Conservation (phyloP, 345 rosid species). For the Eucalyptus marginata region DNA sequence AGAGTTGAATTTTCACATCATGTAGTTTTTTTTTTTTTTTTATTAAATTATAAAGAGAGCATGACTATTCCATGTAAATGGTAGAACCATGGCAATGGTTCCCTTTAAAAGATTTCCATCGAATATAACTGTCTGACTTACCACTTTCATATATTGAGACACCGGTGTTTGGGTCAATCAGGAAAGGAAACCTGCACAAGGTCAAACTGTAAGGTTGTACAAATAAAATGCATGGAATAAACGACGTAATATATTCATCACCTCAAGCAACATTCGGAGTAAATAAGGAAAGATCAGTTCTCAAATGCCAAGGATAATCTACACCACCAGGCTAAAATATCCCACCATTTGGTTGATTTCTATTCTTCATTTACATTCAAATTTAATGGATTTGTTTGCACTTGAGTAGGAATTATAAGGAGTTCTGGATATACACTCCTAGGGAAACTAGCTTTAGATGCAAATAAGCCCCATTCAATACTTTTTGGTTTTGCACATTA, state of each 20-base stretch:
- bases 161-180: slow-evolving; percentile 61
- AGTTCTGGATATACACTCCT: background rate
- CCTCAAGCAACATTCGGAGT: background rate
- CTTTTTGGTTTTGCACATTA: background rate
- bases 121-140: slow-evolving; percentile 7
- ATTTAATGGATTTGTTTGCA: background rate
- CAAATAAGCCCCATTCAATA: background rate
- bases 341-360: background rate
- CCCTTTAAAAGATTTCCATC: background rate
- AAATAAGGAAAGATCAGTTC: background rate
- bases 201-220: background rate
- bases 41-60: background rate
- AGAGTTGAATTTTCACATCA: background rate
- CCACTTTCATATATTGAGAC: slow-evolving; percentile 75
- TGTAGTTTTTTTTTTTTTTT: background rate
- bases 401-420: background rate
- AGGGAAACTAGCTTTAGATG: background rate
- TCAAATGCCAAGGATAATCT: background rate
- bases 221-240: background rate
- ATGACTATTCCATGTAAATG: background rate
- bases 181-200: slow-evolving; percentile 66
- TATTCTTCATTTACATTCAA: background rate
- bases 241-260: background rate
- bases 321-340: background rate
- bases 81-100: background rate